phyloP scores from a whole-genome alignment of 2,329 filamentous ascomycete species.

The Laburnicola sp. region DNA sequence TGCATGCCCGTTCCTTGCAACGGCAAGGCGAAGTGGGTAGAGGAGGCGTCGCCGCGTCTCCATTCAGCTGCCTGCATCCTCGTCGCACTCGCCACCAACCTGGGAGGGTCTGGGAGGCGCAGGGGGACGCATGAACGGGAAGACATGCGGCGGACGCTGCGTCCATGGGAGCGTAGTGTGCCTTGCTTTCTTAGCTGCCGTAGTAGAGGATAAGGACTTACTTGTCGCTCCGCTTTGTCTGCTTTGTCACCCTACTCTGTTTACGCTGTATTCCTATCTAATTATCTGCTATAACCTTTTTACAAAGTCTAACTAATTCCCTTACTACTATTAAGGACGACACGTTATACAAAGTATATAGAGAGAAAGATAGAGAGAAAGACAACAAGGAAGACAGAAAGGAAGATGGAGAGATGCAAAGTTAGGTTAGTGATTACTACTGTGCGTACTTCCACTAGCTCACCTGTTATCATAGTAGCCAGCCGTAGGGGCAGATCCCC shows the following conservation, averaged over 20 bases:
- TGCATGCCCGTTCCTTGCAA: background rate
- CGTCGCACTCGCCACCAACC: background rate
- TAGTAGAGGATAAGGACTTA: background rate
- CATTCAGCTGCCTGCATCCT: conserved; percentile 1
- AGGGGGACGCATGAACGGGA: background rate
- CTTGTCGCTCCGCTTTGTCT: background rate
- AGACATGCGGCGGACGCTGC: background rate
- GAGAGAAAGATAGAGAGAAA: too few relatives aligned
- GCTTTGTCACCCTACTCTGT: background rate
- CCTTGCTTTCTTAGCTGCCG: background rate
- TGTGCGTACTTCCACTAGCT: background rate
- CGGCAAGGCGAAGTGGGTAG: background rate
- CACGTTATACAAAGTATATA: background rate
- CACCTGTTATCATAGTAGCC: conserved; percentile 1
- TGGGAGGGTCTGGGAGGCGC: background rate
- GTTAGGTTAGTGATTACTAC: background rate
- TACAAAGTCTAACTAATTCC: conserved; percentile 1
- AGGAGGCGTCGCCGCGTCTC: background rate
- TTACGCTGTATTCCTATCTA: background rate
- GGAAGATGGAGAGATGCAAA: background rate
- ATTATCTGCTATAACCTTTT: background rate
- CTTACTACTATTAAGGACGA: background rate
- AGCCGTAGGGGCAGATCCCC: background rate
- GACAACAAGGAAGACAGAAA: background rate
- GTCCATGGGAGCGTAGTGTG: background rate